Evolutionary conservation across 2,329 filamentous ascomycete species (phyloP).

Genomic region (Boeremia lycopersici): DNA sequence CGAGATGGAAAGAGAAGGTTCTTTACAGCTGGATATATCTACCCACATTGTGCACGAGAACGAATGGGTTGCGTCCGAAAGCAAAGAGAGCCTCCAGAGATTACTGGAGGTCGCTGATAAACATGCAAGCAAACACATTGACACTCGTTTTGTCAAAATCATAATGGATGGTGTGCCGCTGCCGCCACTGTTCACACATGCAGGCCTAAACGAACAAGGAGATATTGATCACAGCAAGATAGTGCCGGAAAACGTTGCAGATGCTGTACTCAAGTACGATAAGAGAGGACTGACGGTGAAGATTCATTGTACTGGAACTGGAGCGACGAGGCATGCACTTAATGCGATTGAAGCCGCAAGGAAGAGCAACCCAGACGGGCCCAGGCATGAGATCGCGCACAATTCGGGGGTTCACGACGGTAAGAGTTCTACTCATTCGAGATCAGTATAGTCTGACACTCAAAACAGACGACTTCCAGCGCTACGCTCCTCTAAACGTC

Average conservation of each 20-base stretch:
- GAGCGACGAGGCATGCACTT: slow-evolving; percentile 38
- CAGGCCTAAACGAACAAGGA: slow-evolving; percentile 31
- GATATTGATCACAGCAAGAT: slow-evolving; percentile 31
- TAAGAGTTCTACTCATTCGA: background rate
- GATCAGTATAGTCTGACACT: background rate
- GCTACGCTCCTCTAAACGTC: slow-evolving; percentile 35
- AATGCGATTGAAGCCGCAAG: slow-evolving; percentile 38
- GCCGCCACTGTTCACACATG: slow-evolving; percentile 39
- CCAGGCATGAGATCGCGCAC: slow-evolving; percentile 45
- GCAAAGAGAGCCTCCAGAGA: slow-evolving; percentile 4
- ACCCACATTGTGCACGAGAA: slow-evolving; percentile 21
- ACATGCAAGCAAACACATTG: slow-evolving; percentile 34
- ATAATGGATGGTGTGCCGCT: slow-evolving; percentile 45
- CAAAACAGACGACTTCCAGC: slow-evolving; percentile 31
- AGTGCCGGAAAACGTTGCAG: slow-evolving; percentile 22
- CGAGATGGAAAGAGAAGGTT: slow-evolving; percentile 33
- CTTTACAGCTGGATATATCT: slow-evolving; percentile 30
- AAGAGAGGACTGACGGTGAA: slow-evolving; percentile 41
- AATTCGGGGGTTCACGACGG: slow-evolving; percentile 27
- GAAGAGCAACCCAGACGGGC: slow-evolving; percentile 30
- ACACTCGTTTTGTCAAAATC: slow-evolving; percentile 45
- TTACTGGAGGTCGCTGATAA: slow-evolving; percentile 32
- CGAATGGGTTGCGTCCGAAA: slow-evolving; percentile 15
- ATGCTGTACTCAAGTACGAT: slow-evolving; percentile 39
- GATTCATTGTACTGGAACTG: slow-evolving; percentile 42